A percentile compares a stretch with the other conserved stretches of the same genome.
These are phyloP conservation scores for Decorospora gaudefroyi DNA, from an alignment of 2,329 filamentous ascomycete species.

Conservation along the genomic window DNA sequence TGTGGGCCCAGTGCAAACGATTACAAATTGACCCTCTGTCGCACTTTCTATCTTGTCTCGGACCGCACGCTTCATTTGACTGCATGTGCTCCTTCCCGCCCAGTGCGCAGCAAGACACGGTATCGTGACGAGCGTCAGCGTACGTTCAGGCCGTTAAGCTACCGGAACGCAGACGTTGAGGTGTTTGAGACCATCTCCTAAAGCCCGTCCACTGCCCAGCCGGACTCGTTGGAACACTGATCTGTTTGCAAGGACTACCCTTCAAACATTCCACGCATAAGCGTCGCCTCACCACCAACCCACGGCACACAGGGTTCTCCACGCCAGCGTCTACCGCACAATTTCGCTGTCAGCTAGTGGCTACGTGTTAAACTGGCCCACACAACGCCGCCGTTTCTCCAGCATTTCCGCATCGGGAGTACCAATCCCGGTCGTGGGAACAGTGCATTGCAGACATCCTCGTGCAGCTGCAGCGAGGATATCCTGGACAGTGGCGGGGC, in stretches of 20 bases:
- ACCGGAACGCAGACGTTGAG: constrained; percentile 40
- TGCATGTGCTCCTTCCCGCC: constrained; percentile 39
- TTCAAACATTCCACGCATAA: constrained; percentile 39
- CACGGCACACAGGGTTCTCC: constrained; percentile 37
- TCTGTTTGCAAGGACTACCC: constrained; percentile 44
- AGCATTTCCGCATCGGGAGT: constrained; percentile 47
- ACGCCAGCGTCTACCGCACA: constrained; percentile 41
- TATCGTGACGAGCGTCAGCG: constrained; percentile 37
- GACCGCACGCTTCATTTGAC: constrained; percentile 44
- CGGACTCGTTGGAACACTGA: constrained; percentile 40
- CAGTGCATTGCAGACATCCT: constrained; percentile 36
- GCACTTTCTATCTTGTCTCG: constrained; percentile 43
- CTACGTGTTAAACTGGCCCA: constrained; percentile 40
- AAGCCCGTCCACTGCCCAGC: constrained; percentile 23
- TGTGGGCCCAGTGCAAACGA: constrained; percentile 31
- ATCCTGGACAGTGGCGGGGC: constrained; percentile 46
- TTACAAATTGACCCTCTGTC: constrained; percentile 42
- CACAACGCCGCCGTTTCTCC: constrained; percentile 37
- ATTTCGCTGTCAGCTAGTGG: constrained; percentile 36
- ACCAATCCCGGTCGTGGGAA: constrained; percentile 38
- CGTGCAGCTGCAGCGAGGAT: constrained; percentile 45
- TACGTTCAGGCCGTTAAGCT: constrained; percentile 40
- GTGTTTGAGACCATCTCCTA: constrained; percentile 45
- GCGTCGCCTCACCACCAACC: constrained; percentile 37
- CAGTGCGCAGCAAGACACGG: constrained; percentile 34